A percentile compares a stretch with the other conserved stretches of the same genome.
Evolutionary conservation across 2,329 filamentous ascomycete species (phyloP).

Genomic region (Furcasterigmium sp.): DNA sequence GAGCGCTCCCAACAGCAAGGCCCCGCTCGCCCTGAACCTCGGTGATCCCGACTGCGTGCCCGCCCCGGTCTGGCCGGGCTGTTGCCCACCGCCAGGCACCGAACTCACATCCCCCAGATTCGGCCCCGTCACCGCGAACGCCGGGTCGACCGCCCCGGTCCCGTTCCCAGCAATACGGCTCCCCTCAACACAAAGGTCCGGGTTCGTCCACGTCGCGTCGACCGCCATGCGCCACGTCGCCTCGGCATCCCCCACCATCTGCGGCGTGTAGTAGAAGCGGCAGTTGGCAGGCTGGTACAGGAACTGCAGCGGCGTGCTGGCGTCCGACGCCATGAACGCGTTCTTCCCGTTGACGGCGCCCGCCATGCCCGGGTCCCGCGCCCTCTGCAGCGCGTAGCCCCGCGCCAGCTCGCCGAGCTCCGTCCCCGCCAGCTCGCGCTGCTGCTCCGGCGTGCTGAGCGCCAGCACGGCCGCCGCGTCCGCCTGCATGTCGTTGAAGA

Average conservation of each 20-base stretch:
- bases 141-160: constrained; percentile 13
- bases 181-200: constrained; percentile 24
- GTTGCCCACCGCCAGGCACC: background rate
- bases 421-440: constrained; percentile 11
- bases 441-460: constrained; percentile 13
- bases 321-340: constrained; percentile 22
- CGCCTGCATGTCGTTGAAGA: constrained; percentile 19
- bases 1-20: too few species aligned
- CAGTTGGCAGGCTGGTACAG: constrained; percentile 39
- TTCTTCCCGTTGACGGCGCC: constrained; percentile 30
- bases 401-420: constrained; percentile 24
- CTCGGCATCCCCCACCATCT: constrained; percentile 33
- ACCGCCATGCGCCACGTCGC: constrained; percentile 33
- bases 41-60: too few species aligned
- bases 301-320: constrained; percentile 36
- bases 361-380: constrained; percentile 12
- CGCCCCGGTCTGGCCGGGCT: background rate
- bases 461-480: constrained; percentile 19
- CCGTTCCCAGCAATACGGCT: constrained; percentile 18
- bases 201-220: constrained; percentile 28
- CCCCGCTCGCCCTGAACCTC: too few species aligned
- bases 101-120: background rate
- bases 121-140: constrained; percentile 6
- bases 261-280: constrained; percentile 39
- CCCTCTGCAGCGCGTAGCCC: constrained; percentile 25